Percentiles rank a stretch among this genome's conserved stretches.
phyloP scores from a whole-genome alignment of 2,329 filamentous ascomycete species.

The Tolypocladium album region DNA sequence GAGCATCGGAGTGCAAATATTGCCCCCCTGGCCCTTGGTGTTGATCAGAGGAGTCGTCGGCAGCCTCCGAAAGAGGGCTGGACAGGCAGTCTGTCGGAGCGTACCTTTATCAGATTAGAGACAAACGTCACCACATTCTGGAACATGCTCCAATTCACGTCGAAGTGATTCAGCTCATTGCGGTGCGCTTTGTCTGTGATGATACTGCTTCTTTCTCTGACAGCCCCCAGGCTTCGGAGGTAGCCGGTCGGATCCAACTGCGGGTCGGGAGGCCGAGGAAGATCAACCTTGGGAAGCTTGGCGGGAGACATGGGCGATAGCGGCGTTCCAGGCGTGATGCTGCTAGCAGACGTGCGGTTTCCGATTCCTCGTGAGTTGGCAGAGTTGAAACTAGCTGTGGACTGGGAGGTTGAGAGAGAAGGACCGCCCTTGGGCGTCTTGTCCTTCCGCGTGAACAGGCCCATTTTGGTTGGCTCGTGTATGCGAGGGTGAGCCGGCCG shows the following conservation, averaged over 20 bases:
- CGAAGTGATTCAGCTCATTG: constrained; percentile 75
- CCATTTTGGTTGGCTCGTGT: constrained; percentile 27
- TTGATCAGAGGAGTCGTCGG: not conserved
- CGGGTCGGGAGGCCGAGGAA: constrained; percentile 80
- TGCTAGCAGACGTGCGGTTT: constrained; percentile 42
- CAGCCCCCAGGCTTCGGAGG: constrained; percentile 77
- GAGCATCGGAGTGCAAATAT: not conserved
- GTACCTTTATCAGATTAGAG: constrained; percentile 87
- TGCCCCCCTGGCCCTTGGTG: not conserved
- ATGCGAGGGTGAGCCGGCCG: constrained; percentile 4
- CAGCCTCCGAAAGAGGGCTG: not conserved
- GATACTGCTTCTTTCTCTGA: constrained; percentile 67
- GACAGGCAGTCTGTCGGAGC: constrained; percentile 8
- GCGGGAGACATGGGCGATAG: constrained; percentile 39
- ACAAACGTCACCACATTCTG: constrained; percentile 75
- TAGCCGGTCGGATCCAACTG: constrained; percentile 81
- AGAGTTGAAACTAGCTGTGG: constrained; percentile 41
- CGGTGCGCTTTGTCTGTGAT: constrained; percentile 66
- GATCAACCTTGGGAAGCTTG: constrained; percentile 61
- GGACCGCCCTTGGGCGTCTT: constrained; percentile 34
- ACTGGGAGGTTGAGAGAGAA: constrained; percentile 31
- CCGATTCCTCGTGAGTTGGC: constrained; percentile 34
- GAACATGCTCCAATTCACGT: constrained; percentile 80
- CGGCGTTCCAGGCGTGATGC: constrained; percentile 35
- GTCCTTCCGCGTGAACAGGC: constrained; percentile 45